phyloP scores from a whole-genome alignment of 768 basidiomycete genomes.

The Lyophyllum semitale region DNA sequence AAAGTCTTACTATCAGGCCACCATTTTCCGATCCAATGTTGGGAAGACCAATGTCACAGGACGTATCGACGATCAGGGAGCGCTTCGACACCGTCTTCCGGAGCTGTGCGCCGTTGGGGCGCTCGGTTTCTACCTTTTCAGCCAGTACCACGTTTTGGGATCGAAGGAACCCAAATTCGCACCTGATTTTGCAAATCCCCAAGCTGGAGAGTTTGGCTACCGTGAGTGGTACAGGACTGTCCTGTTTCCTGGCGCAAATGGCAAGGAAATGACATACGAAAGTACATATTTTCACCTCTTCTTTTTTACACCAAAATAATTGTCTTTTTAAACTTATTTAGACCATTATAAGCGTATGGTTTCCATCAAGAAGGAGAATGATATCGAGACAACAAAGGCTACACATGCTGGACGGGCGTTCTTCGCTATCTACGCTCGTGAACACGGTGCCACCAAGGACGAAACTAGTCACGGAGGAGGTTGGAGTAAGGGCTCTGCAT shows the following conservation, averaged over 20 bases:
- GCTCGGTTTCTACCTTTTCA: not conserved
- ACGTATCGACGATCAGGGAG: not conserved
- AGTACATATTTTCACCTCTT: not conserved
- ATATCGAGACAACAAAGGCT: not conserved
- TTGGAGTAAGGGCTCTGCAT: not conserved
- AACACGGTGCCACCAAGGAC: not conserved
- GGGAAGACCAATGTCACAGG: constrained; percentile 1
- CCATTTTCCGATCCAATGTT: not conserved
- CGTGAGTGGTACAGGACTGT: not conserved
- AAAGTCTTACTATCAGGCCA: not conserved
- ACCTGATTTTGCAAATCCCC: not conserved
- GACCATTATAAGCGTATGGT: not conserved
- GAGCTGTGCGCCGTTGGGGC: not conserved
- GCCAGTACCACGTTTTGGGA: not conserved
- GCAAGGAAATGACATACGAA: not conserved
- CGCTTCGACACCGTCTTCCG: not conserved
- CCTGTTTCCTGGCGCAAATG: not conserved
- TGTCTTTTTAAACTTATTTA: not conserved
- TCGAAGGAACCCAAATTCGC: not conserved
- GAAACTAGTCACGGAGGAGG: not conserved
- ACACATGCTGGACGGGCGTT: not conserved
- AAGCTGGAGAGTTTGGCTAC: not conserved
- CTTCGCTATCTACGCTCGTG: not conserved
- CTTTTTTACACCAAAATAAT: not conserved
- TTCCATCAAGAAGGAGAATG: not conserved